phyloP scores from a whole-genome alignment of 495 filamentous ascomycete genomes.

The Hyaloscypha hepaticicola region DNA sequence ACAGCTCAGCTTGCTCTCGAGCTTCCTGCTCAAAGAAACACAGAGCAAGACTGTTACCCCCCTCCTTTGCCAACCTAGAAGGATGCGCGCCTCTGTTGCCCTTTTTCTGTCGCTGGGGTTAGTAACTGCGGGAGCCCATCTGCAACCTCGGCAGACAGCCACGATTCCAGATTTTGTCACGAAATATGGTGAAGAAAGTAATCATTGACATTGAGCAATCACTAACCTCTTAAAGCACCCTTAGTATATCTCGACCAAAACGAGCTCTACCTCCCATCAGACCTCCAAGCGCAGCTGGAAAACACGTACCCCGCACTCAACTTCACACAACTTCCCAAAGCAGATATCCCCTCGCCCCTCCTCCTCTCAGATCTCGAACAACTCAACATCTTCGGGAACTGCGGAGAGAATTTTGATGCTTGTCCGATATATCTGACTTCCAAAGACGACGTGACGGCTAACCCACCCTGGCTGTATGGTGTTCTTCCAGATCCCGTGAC shows the following conservation, averaged over 20 bases:
- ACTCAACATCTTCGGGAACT: slow-evolving; percentile 44
- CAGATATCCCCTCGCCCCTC: slow-evolving; percentile 45
- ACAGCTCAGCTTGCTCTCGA: too few relatives aligned
- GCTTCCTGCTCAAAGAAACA: neutral
- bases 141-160: neutral
- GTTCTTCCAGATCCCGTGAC: slow-evolving; percentile 8
- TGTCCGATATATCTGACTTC: slow-evolving; percentile 52
- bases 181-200: neutral
- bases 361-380: slow-evolving; percentile 52
- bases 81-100: neutral
- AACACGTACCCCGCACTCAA: slow-evolving; percentile 56
- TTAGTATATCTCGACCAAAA: slow-evolving; percentile 47
- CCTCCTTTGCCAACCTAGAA: neutral
- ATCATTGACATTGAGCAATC: neutral
- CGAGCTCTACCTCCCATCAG: slow-evolving; percentile 59
- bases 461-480: slow-evolving; percentile 47
- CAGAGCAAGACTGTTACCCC: neutral
- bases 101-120: neutral
- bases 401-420: neutral
- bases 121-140: neutral
- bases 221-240: neutral
- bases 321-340: slow-evolving; percentile 48
- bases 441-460: slow-evolving; percentile 51
- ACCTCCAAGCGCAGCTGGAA: slow-evolving; percentile 53
- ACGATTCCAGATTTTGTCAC: neutral